Conservation (phyloP, 2,329 filamentous ascomycete genomes). For the Sporothrix globosa region DNA sequence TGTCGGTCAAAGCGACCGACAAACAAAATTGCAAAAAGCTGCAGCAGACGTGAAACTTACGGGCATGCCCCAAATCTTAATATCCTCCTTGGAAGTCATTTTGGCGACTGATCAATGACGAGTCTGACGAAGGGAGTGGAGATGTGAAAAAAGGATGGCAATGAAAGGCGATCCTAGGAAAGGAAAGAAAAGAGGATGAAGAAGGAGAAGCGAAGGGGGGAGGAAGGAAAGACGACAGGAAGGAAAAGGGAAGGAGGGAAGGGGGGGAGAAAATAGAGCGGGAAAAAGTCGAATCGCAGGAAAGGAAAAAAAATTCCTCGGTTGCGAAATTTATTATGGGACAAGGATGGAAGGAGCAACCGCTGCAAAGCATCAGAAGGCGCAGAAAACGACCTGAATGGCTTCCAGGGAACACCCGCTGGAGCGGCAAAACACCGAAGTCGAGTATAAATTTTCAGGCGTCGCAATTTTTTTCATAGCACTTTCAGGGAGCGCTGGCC, state of each 20-base stretch:
- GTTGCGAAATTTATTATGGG: slow-evolving; percentile 34
- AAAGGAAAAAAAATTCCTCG: slow-evolving; percentile 49
- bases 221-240: slow-evolving; percentile 22
- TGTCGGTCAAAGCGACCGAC: slow-evolving; percentile 31
- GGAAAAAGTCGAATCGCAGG: slow-evolving; percentile 20
- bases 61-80: slow-evolving; percentile 68
- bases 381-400: neutral
- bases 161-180: slow-evolving; percentile 35
- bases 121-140: slow-evolving; percentile 46
- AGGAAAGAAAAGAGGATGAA: slow-evolving; percentile 46
- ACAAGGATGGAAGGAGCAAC: slow-evolving; percentile 28
- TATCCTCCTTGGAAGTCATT: slow-evolving; percentile 60
- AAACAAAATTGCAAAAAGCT: slow-evolving; percentile 34
- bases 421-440: slow-evolving; percentile 10
- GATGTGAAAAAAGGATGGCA: slow-evolving; percentile 41
- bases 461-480: slow-evolving; percentile 20
- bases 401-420: slow-evolving; percentile 16
- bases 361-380: slow-evolving; percentile 8
- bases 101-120: slow-evolving; percentile 53
- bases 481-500: slow-evolving; percentile 3
- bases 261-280: neutral
- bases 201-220: slow-evolving; percentile 29
- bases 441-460: slow-evolving; percentile 2
- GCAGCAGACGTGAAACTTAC: slow-evolving; percentile 52
- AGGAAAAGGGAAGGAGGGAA: slow-evolving; percentile 24